A percentile compares a stretch with the other conserved stretches of the same genome.
These are phyloP conservation scores for Metarhizium sp. DNA, from an alignment of 2,329 filamentous ascomycete species.

Conservation along the genomic window DNA sequence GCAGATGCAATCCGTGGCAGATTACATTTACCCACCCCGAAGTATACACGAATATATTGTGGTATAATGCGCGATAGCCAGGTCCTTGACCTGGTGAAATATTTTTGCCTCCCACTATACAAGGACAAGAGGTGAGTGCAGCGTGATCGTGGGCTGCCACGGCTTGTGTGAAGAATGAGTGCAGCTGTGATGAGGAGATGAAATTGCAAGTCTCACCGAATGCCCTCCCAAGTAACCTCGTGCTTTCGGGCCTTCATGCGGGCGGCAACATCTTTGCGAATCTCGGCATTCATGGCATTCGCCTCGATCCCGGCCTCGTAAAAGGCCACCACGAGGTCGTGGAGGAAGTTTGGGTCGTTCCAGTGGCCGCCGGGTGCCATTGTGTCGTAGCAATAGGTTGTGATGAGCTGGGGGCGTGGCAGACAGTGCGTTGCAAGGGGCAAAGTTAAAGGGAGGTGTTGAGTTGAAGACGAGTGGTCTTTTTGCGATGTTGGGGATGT, in stretches of 20 bases:
- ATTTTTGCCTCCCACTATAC: too few relatives aligned
- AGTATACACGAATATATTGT: too few relatives aligned
- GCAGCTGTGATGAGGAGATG: neutral
- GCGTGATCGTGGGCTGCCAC: too few relatives aligned
- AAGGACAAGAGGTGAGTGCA: too few relatives aligned
- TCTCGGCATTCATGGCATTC: constrained; percentile 17
- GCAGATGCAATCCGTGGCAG: neutral
- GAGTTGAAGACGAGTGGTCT: too few relatives aligned
- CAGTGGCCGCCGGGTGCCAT: constrained; percentile 18
- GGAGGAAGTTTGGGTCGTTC: constrained; percentile 24
- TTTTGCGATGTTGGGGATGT: neutral
- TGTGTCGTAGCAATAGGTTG: neutral
- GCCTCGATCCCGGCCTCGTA: constrained; percentile 19
- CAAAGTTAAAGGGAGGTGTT: too few relatives aligned
- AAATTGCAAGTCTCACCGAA: constrained; percentile 28
- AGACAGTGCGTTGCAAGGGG: neutral
- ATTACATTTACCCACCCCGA: too few relatives aligned
- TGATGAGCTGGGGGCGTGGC: neutral
- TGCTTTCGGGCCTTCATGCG: constrained; percentile 24
- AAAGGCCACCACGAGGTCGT: constrained; percentile 22
- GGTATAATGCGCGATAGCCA: too few relatives aligned
- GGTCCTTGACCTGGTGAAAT: too few relatives aligned
- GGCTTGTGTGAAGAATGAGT: neutral
- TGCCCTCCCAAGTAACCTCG: constrained; percentile 32
- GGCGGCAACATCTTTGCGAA: constrained; percentile 20